phyloP scores from a whole-genome alignment of 2,329 filamentous ascomycete species.

The Ilyonectria robusta region DNA sequence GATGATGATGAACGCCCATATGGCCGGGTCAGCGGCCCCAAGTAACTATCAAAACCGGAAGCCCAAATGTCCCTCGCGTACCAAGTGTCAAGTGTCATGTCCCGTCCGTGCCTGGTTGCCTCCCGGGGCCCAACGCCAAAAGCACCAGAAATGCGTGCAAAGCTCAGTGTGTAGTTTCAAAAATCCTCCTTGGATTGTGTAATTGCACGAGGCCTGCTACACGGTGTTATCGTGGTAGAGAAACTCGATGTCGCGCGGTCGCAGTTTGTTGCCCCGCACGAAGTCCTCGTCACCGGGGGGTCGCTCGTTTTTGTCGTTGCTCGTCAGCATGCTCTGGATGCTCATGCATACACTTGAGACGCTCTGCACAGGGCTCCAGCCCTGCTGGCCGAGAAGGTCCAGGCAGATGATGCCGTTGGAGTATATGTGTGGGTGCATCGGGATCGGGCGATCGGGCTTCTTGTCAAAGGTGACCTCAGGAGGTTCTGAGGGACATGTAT shows the following conservation, averaged over 20 bases:
- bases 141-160: conserved; percentile 15
- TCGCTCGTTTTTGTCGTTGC: conserved; percentile 91
- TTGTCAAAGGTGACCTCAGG: conserved; percentile 93
- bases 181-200: conserved; percentile 1
- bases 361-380: conserved; percentile 97
- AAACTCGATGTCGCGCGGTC: conserved; percentile 92
- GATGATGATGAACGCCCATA: conserved; percentile 14
- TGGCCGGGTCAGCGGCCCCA: conserved; percentile 12
- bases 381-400: conserved; percentile 87
- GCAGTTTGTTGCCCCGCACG: conserved; percentile 81
- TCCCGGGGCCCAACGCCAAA: conserved; percentile 30
- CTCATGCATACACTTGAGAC: conserved; percentile 98
- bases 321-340: conserved; percentile 97
- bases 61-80: conserved; percentile 20
- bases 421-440: conserved; percentile 98
- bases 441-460: conserved; percentile 77
- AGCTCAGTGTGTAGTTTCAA: conserved; percentile 10
- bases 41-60: conserved; percentile 15
- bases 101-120: conserved; percentile 17
- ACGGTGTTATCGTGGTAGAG: conserved; percentile 93
- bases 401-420: conserved; percentile 99
- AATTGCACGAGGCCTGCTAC: conserved; percentile 51
- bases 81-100: conserved; percentile 15
- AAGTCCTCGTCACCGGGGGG: conserved; percentile 94
- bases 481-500: conserved; percentile 72